These are phyloP conservation scores for Sphaerostilbella broomeana DNA, from an alignment of 2,329 filamentous ascomycete species.

Conservation along the genomic window DNA sequence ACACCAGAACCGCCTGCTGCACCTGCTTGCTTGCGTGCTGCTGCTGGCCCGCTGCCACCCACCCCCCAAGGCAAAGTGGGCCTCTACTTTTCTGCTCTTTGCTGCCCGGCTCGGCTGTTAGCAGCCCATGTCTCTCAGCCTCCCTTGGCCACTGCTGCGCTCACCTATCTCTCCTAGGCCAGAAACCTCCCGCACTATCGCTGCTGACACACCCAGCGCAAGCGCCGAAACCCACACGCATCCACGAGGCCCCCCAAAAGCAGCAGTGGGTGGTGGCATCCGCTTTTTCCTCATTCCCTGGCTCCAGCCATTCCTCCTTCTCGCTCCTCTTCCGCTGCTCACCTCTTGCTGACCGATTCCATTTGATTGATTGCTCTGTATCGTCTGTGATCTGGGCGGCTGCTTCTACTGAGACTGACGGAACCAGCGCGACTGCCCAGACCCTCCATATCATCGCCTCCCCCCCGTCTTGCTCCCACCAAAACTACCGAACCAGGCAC, in stretches of 20 bases:
- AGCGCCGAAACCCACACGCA: background rate
- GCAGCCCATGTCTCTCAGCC: conserved; percentile 5
- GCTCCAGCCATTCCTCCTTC: conserved; percentile 3
- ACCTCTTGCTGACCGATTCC: conserved; percentile 13
- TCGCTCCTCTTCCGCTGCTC: conserved; percentile 12
- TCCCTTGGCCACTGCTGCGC: too few species aligned
- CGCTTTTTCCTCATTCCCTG: conserved; percentile 7
- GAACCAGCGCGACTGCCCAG: background rate
- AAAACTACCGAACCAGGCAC: too few species aligned
- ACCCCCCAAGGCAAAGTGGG: too few species aligned
- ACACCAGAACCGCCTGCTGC: too few species aligned
- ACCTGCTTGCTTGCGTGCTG: too few species aligned
- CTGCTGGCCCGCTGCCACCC: too few species aligned
- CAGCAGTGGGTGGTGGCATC: too few species aligned
- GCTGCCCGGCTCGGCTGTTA: conserved; percentile 10
- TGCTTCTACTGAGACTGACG: conserved; percentile 4
- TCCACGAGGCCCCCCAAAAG: too few species aligned
- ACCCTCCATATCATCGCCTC: background rate
- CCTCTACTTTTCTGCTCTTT: too few species aligned
- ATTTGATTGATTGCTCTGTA: too few species aligned
- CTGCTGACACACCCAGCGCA: background rate
- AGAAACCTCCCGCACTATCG: background rate
- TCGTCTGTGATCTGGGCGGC: conserved; percentile 6
- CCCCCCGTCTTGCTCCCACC: conserved; percentile 1
- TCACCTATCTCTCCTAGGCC: too few species aligned